Base-by-base conservation (phyloP, 768 basidiomycete genomes). In the Tephrocybe sp. region DNA sequence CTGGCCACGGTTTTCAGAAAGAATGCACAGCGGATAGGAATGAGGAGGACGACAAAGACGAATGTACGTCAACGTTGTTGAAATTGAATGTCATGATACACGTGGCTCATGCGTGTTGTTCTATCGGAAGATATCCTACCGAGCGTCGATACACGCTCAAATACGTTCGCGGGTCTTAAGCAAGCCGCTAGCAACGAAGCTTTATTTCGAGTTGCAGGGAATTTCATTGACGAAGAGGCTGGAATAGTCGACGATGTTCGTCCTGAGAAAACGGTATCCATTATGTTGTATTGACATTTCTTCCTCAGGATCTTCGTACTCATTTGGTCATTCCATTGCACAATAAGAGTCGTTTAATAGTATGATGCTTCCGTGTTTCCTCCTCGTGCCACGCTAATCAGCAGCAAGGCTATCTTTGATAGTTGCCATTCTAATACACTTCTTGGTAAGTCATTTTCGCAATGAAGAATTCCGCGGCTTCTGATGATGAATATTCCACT, bases 341-440 rank as follows among this genome's bases (percentile, higher is more conserved):
- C 22, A 2, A 5, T 3, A 30, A 17, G n/a, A 45, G 43, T 14
- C 35, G 17, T 14, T 10, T 51, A 13, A 38, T 31, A 16, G 50
- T 51, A 17, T 39, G 50, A 5, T 23, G 38, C n/a, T 22, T 8
- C 16, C 5, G 5, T 51, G 8, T 14, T 16, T 4, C 2, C 6
- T 7, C 1, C 6, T 14, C 36, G n/a, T 16, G 19, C 1, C 20
- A 23, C 16, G 2, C 14, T 39, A 14, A 38, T 16, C 19, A 16
- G 4, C 7, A 11, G 5, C 1, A 26, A 51, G 50, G 50, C 50
- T 7, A 34, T 51, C 12, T 39, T 51, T 10, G 50, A 51, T 10
- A 45, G n/a, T 10, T 51, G 44, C 16, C 44, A 51, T 26, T 51
- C 50, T 11, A 39, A 38, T n/a, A 45, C 50, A 2, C 19, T 51